Percentiles rank a stretch among this genome's conserved stretches.
phyloP scores from a whole-genome alignment of 2,329 filamentous ascomycete genomes.

The Elsinoe ampelina region DNA sequence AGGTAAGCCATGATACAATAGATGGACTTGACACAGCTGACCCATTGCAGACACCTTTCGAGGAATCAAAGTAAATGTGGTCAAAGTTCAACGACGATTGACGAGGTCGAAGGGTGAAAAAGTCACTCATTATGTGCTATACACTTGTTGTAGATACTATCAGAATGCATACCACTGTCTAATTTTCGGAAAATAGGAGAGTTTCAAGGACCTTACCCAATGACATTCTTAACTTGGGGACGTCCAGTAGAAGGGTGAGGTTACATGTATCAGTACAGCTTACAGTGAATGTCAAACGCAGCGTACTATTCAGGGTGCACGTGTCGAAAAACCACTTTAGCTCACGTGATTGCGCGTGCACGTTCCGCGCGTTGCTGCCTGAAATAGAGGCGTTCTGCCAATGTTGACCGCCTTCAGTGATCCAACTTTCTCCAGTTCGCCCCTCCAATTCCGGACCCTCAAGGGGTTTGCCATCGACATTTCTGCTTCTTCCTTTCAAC shows the following conservation, averaged over 20 bases:
- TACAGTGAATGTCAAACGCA: too few species aligned
- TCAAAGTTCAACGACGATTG: not conserved
- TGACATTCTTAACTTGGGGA: too few species aligned
- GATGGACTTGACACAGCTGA: not conserved
- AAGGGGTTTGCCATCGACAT: not conserved
- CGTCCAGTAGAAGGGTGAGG: too few species aligned
- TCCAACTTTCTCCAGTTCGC: not conserved
- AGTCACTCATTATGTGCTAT: not conserved
- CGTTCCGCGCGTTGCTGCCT: not conserved
- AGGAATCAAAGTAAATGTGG: conserved; percentile 19
- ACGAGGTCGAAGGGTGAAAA: not conserved
- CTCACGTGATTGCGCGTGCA: conserved; percentile 1
- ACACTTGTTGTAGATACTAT: not conserved
- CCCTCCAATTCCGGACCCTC: not conserved
- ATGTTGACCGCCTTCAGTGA: not conserved
- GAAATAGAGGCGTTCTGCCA: conserved; percentile 1
- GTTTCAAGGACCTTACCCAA: too few species aligned
- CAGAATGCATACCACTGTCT: too few species aligned
- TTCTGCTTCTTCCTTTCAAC: not conserved
- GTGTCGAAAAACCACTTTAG: not conserved
- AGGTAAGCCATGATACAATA: conserved; percentile 27
- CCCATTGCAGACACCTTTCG: conserved; percentile 38
- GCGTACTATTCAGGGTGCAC: not conserved
- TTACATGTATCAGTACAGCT: too few species aligned
- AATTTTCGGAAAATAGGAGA: too few species aligned